phyloP scores from a whole-genome alignment of 1,284 basidiomycete genomes.

The Cutaneotrichosporon dermatis region DNA sequence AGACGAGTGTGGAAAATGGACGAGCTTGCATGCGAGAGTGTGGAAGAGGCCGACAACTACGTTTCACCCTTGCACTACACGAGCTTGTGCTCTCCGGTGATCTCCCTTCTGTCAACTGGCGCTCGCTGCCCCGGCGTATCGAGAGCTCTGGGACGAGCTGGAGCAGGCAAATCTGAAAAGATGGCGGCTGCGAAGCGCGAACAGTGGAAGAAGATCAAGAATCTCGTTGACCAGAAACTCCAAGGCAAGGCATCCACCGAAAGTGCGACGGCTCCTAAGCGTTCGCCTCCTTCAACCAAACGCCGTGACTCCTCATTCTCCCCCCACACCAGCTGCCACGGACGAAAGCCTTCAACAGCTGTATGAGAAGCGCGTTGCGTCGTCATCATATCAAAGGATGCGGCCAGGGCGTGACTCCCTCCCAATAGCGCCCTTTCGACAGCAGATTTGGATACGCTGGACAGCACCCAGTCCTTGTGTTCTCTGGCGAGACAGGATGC shows the following conservation, averaged over 20 bases:
- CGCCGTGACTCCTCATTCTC: neutral
- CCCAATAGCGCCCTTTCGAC: constrained; percentile 82
- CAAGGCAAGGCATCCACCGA: neutral
- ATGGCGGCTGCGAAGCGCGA: constrained; percentile 65
- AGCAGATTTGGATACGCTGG: constrained; percentile 69
- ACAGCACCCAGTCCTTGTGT: constrained; percentile 81
- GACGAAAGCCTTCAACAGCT: constrained; percentile 54
- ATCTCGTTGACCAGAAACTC: constrained; percentile 58
- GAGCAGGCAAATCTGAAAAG: constrained; percentile 59
- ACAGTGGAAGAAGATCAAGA: constrained; percentile 66
- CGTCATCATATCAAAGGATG: constrained; percentile 69
- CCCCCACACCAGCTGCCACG: neutral
- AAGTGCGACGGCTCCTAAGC: neutral
- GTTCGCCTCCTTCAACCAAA: neutral
- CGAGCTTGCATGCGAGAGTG: constrained; percentile 73
- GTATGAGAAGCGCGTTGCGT: constrained; percentile 60
- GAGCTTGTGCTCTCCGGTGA: constrained; percentile 57
- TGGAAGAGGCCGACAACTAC: constrained; percentile 82
- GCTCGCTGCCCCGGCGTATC: constrained; percentile 72
- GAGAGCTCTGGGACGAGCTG: constrained; percentile 91
- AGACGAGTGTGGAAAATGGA: constrained; percentile 75
- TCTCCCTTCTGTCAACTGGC: constrained; percentile 36
- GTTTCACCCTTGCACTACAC: constrained; percentile 77
- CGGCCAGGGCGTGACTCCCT: constrained; percentile 63
- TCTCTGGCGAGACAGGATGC: constrained; percentile 97